Percentiles rank a stretch among this genome's conserved stretches.
These are phyloP conservation scores for Arabidopsis thaliana DNA, from an alignment of 345 rosid species.

Conservation along the genomic window DNA sequence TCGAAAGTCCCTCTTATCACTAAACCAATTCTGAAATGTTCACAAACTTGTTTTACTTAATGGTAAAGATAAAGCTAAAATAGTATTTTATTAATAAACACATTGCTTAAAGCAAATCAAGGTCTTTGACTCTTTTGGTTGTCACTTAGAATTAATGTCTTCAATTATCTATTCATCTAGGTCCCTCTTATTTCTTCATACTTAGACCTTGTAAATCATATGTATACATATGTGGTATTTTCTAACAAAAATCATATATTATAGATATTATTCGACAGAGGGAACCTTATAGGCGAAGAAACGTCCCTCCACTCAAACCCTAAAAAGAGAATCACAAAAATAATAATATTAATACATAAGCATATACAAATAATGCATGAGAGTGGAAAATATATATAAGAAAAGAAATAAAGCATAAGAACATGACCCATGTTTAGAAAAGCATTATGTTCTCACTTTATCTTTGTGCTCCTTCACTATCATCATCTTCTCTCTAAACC, in stretches of 20 bases:
- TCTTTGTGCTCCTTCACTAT: slow-evolving; percentile 45
- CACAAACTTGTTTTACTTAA: slow-evolving; percentile 1
- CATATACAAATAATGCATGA: slow-evolving; percentile 34
- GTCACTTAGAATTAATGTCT: slow-evolving; percentile 30
- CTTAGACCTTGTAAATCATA: no score
- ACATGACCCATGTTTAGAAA: slow-evolving; percentile 44
- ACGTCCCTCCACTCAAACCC: slow-evolving; percentile 41
- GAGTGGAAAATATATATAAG: slow-evolving; percentile 37
- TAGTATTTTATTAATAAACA: not conserved
- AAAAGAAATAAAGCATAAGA: slow-evolving; percentile 37
- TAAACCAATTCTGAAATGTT: slow-evolving; percentile 16
- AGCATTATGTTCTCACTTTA: slow-evolving; percentile 41
- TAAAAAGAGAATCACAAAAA: slow-evolving; percentile 39
- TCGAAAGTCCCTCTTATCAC: slow-evolving; percentile 7
- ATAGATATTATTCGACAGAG: no score
- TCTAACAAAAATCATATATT: no score
- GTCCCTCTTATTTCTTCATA: no score
- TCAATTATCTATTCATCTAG: slow-evolving; percentile 10
- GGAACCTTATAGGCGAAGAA: no score
- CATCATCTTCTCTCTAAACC: slow-evolving; percentile 43
- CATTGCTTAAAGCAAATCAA: slow-evolving; percentile 3
- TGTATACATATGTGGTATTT: no score
- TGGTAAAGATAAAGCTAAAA: not conserved
- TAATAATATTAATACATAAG: slow-evolving; percentile 4
- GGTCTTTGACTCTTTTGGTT: slow-evolving; percentile 1